Evolutionary conservation across 148 eudicot species (phyloP).

Genomic region (Dysphania ambrosioides): DNA sequence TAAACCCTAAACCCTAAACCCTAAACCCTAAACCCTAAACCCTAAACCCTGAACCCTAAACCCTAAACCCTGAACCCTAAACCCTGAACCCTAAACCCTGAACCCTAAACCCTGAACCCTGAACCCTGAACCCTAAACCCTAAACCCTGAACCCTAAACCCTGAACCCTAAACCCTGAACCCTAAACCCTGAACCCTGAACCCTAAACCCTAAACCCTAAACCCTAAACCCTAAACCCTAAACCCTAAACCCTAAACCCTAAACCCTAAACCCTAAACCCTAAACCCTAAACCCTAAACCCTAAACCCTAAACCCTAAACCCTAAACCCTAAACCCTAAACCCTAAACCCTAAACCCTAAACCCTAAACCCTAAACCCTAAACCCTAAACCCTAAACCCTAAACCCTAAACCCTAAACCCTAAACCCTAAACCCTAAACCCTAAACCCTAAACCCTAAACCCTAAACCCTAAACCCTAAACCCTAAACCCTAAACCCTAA

Average conservation of each 20-base stretch:
- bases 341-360: slow-evolving; percentile 30
- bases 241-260: slow-evolving; percentile 20
- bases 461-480: slow-evolving; percentile 19
- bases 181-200: slow-evolving; percentile 19
- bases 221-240: slow-evolving; percentile 24
- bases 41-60: slow-evolving; percentile 21
- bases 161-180: slow-evolving; percentile 12
- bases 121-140: slow-evolving; percentile 17
- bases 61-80: slow-evolving; percentile 21
- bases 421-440: slow-evolving; percentile 7
- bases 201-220: slow-evolving; percentile 19
- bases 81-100: slow-evolving; percentile 18
- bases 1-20: slow-evolving; percentile 29
- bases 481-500: slow-evolving; percentile 14
- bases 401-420: slow-evolving; percentile 15
- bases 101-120: slow-evolving; percentile 20
- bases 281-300: slow-evolving; percentile 25
- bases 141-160: slow-evolving; percentile 18
- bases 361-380: slow-evolving; percentile 27
- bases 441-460: slow-evolving; percentile 6
- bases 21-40: slow-evolving; percentile 25
- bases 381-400: slow-evolving; percentile 19
- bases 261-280: slow-evolving; percentile 22
- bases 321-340: slow-evolving; percentile 27
- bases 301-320: slow-evolving; percentile 22